phyloP scores from a whole-genome alignment of 768 basidiomycete species.

The Xerocomus brunneocitrinus region DNA sequence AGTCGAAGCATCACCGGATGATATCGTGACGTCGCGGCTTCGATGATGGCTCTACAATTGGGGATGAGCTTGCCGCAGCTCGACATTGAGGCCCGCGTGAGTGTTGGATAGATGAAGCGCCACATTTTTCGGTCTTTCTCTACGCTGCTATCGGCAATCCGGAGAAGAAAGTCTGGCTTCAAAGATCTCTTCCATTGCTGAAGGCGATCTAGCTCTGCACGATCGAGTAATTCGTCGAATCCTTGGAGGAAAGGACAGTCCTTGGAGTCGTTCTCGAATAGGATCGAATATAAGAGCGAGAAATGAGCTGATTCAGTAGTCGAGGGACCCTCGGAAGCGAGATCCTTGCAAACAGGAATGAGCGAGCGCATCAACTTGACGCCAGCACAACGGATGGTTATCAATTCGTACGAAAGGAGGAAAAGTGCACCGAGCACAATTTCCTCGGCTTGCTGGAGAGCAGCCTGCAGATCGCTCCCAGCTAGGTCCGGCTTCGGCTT shows the following conservation, averaged over 20 bases:
- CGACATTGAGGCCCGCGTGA: conserved; percentile 56
- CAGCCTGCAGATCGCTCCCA: conserved; percentile 38
- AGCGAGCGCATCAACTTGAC: conserved; percentile 61
- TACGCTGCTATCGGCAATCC: conserved; percentile 67
- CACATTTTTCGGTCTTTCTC: conserved; percentile 68
- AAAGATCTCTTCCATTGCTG: conserved; percentile 62
- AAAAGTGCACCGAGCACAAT: conserved; percentile 74
- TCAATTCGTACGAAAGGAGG: conserved; percentile 56
- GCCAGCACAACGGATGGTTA: conserved; percentile 52
- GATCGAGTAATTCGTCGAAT: conserved; percentile 63
- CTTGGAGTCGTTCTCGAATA: conserved; percentile 47
- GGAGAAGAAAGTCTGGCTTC: conserved; percentile 53
- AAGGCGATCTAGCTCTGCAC: conserved; percentile 54
- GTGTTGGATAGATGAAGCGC: conserved; percentile 64
- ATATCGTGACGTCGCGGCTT: conserved; percentile 64
- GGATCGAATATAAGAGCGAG: conserved; percentile 42
- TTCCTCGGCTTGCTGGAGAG: conserved; percentile 49
- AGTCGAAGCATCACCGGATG: conserved; percentile 69
- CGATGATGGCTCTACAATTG: conserved; percentile 59
- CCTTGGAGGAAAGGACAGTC: conserved; percentile 51
- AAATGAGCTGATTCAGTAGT: conserved; percentile 25
- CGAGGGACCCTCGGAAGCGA: conserved; percentile 34
- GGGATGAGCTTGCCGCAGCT: conserved; percentile 41
- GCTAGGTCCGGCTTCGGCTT: conserved; percentile 37
- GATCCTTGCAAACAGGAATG: conserved; percentile 42